These are phyloP conservation scores for Curvularia hawaiiensis DNA, from an alignment of 2,329 filamentous ascomycete species.

Conservation along the genomic window DNA sequence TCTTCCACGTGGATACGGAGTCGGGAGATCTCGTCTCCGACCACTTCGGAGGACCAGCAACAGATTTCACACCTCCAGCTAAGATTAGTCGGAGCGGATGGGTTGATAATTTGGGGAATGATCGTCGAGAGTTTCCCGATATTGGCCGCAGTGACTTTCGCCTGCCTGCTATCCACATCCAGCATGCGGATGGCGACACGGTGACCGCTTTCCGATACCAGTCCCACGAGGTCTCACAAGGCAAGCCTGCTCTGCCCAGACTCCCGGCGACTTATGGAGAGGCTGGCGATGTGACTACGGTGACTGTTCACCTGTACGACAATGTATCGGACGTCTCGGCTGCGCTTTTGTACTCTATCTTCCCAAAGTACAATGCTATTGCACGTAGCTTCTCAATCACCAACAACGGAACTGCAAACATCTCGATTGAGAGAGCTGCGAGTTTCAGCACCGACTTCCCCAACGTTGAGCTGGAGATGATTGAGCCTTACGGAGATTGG, in stretches of 20 bases:
- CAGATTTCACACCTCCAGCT: constrained; percentile 57
- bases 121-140: constrained; percentile 68
- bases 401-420: constrained; percentile 60
- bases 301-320: constrained; percentile 64
- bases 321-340: constrained; percentile 63
- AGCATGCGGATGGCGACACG: constrained; percentile 63
- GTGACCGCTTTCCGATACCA: constrained; percentile 64
- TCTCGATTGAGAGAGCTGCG: constrained; percentile 62
- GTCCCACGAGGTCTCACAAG: constrained; percentile 60
- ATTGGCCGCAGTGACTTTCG: constrained; percentile 68
- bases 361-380: constrained; percentile 65
- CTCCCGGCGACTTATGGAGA: constrained; percentile 65
- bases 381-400: constrained; percentile 65
- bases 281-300: constrained; percentile 62
- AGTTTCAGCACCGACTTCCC: constrained; percentile 68
- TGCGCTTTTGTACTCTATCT: constrained; percentile 67
- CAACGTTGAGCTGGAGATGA: constrained; percentile 64
- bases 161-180: constrained; percentile 64
- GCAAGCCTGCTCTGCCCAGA: constrained; percentile 62
- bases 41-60: constrained; percentile 64
- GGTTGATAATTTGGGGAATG: constrained; percentile 57
- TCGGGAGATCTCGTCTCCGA: constrained; percentile 64
- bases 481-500: constrained; percentile 69
- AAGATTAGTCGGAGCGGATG: constrained; percentile 56
- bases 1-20: constrained; percentile 64